Evolutionary conservation across 129 eudicot genomes (phyloP).

Genomic region (Deinandra increscens): DNA sequence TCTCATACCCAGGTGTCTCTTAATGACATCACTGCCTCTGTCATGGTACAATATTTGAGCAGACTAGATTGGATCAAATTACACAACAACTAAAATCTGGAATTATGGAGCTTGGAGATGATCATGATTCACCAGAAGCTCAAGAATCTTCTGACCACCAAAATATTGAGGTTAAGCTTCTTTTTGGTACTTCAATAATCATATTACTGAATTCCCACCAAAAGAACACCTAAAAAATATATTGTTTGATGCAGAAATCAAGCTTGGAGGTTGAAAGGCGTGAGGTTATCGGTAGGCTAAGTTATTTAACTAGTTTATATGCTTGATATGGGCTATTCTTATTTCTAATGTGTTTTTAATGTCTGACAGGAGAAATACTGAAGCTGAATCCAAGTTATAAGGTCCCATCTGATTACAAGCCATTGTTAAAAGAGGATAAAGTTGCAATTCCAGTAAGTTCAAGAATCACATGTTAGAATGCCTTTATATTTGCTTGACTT

Average conservation of each 20-base stretch:
- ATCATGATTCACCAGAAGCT: constrained; percentile 32
- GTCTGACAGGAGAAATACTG: constrained; percentile 74
- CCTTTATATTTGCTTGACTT: neutral
- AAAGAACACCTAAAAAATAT: constrained; percentile 15
- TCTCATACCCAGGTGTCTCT: constrained; percentile 64
- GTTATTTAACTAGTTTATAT: constrained; percentile 1
- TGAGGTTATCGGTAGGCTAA: constrained; percentile 76
- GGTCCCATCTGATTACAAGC: constrained; percentile 78
- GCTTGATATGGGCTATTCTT: neutral
- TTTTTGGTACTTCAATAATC: constrained; percentile 3
- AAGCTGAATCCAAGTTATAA: constrained; percentile 81
- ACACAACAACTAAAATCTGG: constrained; percentile 63
- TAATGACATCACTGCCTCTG: constrained; percentile 74
- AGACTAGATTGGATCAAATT: constrained; percentile 94
- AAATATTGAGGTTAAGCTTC: constrained; percentile 46
- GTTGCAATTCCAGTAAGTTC: constrained; percentile 86
- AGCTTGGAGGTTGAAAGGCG: constrained; percentile 84
- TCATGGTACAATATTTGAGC: constrained; percentile 84
- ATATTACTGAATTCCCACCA: neutral
- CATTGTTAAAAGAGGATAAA: constrained; percentile 77
- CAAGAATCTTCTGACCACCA: constrained; percentile 29
- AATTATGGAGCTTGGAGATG: constrained; percentile 38
- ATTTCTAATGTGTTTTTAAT: constrained; percentile 16
- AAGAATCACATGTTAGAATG: neutral
- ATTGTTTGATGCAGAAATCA: constrained; percentile 42